Conservation (phyloP, 805 yeast genomes). For the Metschnikowia proteae region DNA sequence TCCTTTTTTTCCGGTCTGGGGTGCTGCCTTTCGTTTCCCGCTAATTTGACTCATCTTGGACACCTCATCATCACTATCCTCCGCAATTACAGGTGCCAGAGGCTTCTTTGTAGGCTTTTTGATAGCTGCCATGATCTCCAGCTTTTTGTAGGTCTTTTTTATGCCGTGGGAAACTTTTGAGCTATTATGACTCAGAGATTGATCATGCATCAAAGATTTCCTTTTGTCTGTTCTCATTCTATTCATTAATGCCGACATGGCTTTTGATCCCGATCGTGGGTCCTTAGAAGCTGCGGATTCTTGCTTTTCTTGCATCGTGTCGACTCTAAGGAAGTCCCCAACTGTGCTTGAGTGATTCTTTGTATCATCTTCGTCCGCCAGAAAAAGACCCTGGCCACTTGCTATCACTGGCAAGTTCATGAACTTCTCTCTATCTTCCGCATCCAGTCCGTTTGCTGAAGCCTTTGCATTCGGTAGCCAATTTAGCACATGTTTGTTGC, state of each 20-base stretch:
- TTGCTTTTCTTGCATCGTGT: conserved; percentile 6
- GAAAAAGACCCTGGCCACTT: conserved; percentile 28
- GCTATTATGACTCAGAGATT: background rate
- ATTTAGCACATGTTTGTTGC: conserved; percentile 31
- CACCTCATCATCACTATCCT: conserved; percentile 17
- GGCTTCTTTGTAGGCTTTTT: conserved; percentile 2
- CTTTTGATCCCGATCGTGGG: conserved; percentile 22
- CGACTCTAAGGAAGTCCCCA: conserved; percentile 27
- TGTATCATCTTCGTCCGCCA: conserved; percentile 13
- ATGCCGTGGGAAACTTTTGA: background rate
- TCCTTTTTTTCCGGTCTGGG: conserved; percentile 12
- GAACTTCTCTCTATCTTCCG: conserved; percentile 18
- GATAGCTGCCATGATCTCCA: conserved; percentile 10
- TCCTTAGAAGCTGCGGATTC: conserved; percentile 7
- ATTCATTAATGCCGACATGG: conserved; percentile 39
- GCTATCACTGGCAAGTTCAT: conserved; percentile 34
- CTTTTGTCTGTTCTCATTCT: conserved; percentile 29
- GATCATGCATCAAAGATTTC: conserved; percentile 8
- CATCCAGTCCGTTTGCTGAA: background rate
- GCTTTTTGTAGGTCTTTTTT: background rate
- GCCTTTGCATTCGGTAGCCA: conserved; percentile 32
- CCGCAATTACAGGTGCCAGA: background rate
- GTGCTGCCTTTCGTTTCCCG: conserved; percentile 9
- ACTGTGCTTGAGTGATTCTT: conserved; percentile 13
- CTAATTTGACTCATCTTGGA: conserved; percentile 14